Conservation (phyloP, 23 red algal genomes). For the Chondrus crispus region DNA sequence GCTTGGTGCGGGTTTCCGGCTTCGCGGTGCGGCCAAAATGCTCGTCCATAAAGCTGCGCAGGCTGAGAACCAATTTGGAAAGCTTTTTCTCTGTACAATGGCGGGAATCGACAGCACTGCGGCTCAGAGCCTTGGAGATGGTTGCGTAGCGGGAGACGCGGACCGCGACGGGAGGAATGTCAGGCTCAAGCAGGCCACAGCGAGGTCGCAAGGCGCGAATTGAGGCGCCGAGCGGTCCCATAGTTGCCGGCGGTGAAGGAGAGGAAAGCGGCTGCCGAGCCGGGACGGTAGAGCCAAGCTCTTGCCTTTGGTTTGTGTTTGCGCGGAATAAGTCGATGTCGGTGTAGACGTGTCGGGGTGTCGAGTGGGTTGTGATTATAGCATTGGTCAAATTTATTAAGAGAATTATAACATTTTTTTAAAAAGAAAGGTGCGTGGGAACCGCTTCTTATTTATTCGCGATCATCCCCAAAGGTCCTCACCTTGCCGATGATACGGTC, state of each 20-base stretch:
- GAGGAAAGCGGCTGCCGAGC: neutral
- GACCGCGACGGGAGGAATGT: neutral
- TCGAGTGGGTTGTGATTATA: too few species aligned
- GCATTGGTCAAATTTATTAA: too few species aligned
- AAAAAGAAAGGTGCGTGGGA: too few species aligned
- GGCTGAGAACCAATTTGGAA: neutral
- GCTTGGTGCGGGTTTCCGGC: neutral
- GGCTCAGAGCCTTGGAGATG: conserved; percentile 19
- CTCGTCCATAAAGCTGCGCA: conserved; percentile 37
- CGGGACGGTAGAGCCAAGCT: too few species aligned
- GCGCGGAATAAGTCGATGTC: too few species aligned
- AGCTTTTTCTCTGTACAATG: conserved; percentile 26
- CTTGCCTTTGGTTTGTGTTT: too few species aligned
- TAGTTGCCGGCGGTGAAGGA: neutral
- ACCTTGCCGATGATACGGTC: too few species aligned
- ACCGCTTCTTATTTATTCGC: too few species aligned
- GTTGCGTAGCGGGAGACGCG: neutral
- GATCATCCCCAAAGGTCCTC: too few species aligned
- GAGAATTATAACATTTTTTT: too few species aligned
- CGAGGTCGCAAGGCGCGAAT: neutral
- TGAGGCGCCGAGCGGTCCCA: neutral
- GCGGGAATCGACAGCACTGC: neutral
- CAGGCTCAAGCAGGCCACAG: neutral
- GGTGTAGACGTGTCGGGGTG: too few species aligned
- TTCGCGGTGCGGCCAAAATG: conserved; percentile 17